Conservation (phyloP, 306 rosid species). For the Clitoria ternatea region DNA sequence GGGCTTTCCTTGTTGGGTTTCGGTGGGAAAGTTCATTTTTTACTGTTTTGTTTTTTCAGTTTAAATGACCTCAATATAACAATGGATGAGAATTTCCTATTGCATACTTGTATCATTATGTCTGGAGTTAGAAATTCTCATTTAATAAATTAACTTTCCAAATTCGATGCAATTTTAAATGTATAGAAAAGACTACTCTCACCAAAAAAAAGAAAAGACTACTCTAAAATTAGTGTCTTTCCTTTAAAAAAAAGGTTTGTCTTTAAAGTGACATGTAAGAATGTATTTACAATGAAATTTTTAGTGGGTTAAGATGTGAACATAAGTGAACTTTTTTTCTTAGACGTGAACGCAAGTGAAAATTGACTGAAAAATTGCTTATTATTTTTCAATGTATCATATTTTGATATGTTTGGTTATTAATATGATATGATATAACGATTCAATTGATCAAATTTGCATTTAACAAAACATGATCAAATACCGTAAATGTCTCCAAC, state of each 20-base stretch:
- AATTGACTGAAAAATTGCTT: neutral
- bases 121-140: neutral
- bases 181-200: neutral
- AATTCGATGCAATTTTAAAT: neutral
- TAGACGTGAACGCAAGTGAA: too few relatives aligned
- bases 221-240: too few relatives aligned
- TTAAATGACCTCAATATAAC: neutral
- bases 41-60: neutral
- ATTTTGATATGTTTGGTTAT: neutral
- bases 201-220: too few relatives aligned
- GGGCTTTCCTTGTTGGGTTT: slow-evolving; percentile 3
- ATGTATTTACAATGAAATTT: neutral
- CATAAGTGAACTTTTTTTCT: too few relatives aligned
- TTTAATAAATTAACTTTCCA: neutral
- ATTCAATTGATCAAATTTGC: neutral
- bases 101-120: neutral
- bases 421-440: neutral
- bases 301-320: neutral
- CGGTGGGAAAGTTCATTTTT: neutral
- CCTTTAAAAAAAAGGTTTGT: neutral
- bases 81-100: neutral
- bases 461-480: neutral
- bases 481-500: neutral
- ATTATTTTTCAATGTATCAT: neutral
- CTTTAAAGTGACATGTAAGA: neutral